Conservation (phyloP, 2,329 filamentous ascomycete genomes). For the Emergomyces africanus region DNA sequence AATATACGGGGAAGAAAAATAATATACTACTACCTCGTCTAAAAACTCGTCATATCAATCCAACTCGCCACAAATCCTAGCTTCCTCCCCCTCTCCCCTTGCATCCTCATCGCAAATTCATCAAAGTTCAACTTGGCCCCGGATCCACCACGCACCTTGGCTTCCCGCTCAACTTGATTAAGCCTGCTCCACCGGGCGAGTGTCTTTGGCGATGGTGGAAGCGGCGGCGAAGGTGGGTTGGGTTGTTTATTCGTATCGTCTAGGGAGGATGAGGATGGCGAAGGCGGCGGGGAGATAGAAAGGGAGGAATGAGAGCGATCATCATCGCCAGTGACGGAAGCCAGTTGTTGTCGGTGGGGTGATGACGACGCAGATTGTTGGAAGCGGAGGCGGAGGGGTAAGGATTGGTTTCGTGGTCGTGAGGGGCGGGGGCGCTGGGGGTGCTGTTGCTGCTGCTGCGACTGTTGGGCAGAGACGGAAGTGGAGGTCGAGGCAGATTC, state of each 20-base stretch:
- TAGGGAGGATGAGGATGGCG: conserved; percentile 20
- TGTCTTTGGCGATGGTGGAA: conserved; percentile 19
- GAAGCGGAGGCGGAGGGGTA: conserved; percentile 26
- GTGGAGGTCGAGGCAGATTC: conserved; percentile 8
- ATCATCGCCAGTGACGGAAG: conserved; percentile 9
- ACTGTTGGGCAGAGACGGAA: conserved; percentile 12
- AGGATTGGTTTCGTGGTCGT: conserved; percentile 13
- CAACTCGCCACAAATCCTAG: conserved; percentile 77
- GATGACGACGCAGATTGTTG: conserved; percentile 21
- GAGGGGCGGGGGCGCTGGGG: conserved; percentile 11
- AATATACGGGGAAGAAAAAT: not conserved
- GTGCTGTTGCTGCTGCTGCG: conserved; percentile 21
- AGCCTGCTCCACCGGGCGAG: conserved; percentile 39
- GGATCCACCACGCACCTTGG: conserved; percentile 59
- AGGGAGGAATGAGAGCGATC: conserved; percentile 9
- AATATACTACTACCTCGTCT: not conserved
- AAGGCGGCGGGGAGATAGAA: conserved; percentile 24
- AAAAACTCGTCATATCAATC: conserved; percentile 65
- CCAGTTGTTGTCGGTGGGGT: conserved; percentile 12
- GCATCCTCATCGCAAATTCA: conserved; percentile 69
- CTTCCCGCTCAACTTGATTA: conserved; percentile 54
- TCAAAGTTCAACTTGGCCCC: conserved; percentile 59
- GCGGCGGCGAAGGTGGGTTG: conserved; percentile 9
- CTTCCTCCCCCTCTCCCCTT: conserved; percentile 51
- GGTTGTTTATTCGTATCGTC: conserved; percentile 16